Evolutionary conservation across 108 stramenopile species (phyloP), one percentile per base, ranked within the genome.

Genomic region (Aurantiochytrium sp.): DNA sequence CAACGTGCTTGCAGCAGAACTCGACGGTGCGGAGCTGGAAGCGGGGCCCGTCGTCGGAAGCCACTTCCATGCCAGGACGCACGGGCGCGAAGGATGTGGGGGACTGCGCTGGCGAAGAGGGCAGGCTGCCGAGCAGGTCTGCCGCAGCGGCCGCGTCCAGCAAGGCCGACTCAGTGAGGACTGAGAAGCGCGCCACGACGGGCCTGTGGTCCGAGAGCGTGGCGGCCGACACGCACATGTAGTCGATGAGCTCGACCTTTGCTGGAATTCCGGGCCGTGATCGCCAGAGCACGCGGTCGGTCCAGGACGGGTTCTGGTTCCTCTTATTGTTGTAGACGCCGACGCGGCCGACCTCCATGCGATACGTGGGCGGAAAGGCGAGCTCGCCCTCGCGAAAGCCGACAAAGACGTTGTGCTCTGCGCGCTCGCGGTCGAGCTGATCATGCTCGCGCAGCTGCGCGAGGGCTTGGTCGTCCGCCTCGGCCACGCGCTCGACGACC

Each of bases 251-350:
- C 36, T 88, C 37, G 32, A 90, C 65, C 6, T 32, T 19, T 12
- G 19, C 31, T 8, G 87, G 4, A 4, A 39, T 27, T 31, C 85
- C 81, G 27, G 55, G 69, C 31, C 19, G 30, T 12, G 88, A 55
- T 12, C 69, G n/a, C 89, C 89, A 92, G 1, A 92, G 55, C 24
- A 92, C 87, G 53, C 92, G 89, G 52, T 92, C 92, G 45, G 89
- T 89, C 54, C 85, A 92, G 32, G 87, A 68, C 32, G 90, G 88
- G 52, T 89, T 90, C 55, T 90, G 90, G 52, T 90, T 69, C 55
- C 88, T 85, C 89, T 92, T 92, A 68, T 90, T 90, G 73, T 10
- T 73, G 88, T 89, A 90, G 5, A 17, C 85, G n/a, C n/a, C 30
- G 4, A 10, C 37, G 22, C 10, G 85, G 12, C 88, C 85, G 24